These are phyloP conservation scores for Syzygium aromaticum DNA, from an alignment of 345 rosid species.

Conservation along the genomic window DNA sequence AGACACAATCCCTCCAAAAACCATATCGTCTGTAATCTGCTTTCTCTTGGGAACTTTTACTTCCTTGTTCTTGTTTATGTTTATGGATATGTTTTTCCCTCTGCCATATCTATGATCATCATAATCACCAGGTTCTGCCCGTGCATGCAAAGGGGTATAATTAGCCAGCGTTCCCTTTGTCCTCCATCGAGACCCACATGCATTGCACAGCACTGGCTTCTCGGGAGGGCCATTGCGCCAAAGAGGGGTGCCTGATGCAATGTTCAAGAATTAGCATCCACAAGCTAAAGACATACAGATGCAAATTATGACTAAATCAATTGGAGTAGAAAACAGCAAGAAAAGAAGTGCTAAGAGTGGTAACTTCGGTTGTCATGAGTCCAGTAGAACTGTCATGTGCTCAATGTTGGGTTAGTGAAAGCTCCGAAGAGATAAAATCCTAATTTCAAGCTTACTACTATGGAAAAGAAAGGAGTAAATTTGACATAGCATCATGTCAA, in stretches of 20 bases:
- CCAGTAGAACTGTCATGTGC: not conserved
- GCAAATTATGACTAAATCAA: not conserved
- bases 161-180: constrained; percentile 80
- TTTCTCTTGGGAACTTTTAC: constrained; percentile 71
- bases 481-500: not conserved
- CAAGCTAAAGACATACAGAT: not conserved
- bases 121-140: constrained; percentile 53
- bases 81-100: constrained; percentile 48
- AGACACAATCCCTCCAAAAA: constrained; percentile 24
- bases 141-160: constrained; percentile 74
- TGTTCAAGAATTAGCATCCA: not conserved
- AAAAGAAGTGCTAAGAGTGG: not conserved
- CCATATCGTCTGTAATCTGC: constrained; percentile 34
- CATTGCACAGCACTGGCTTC: constrained; percentile 97
- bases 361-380: not conserved
- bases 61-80: constrained; percentile 59
- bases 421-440: not conserved
- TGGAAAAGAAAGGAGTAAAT: not conserved
- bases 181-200: constrained; percentile 97
- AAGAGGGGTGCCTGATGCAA: constrained; percentile 72
- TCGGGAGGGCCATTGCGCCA: constrained; percentile 99
- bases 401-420: not conserved
- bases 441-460: not conserved
- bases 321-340: not conserved
- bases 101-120: constrained; percentile 44